These are phyloP conservation scores for Sphagnum magellanicum DNA, from an alignment of 228 moss, liverwort and hornwort genomes.

Conservation along the genomic window DNA sequence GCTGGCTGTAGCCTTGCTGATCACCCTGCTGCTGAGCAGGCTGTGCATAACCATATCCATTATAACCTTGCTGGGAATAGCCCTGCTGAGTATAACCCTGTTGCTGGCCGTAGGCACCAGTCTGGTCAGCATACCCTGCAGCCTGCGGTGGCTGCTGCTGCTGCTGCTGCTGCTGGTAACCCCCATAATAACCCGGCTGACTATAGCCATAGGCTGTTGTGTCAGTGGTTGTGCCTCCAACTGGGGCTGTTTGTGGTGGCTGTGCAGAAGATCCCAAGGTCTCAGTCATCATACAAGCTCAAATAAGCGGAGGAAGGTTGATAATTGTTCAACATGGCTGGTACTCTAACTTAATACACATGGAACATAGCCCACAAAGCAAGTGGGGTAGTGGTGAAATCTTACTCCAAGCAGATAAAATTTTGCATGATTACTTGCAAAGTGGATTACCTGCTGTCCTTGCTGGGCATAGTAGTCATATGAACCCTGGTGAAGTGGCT, in stretches of 20 bases:
- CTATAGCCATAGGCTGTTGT: conserved; percentile 77
- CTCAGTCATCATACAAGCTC: no score
- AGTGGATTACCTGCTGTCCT: conserved; percentile 54
- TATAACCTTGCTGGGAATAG: conserved; percentile 75
- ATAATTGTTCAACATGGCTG: no score
- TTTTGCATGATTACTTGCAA: no score
- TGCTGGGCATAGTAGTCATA: conserved; percentile 95
- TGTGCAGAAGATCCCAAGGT: neutral
- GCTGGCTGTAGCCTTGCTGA: conserved; percentile 79
- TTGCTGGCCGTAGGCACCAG: conserved; percentile 63
- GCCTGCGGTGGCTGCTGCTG: conserved; percentile 26
- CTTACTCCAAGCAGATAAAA: no score
- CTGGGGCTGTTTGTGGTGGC: conserved; percentile 66
- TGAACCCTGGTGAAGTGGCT: conserved; percentile 73
- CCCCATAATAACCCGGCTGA: conserved; percentile 83
- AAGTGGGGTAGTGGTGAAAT: no score
- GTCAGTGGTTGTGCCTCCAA: conserved; percentile 57
- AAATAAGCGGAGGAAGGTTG: no score
- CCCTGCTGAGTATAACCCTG: conserved; percentile 80
- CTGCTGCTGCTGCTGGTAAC: conserved; percentile 63
- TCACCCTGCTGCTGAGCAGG: conserved; percentile 37
- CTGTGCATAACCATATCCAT: conserved; percentile 75
- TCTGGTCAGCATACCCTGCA: conserved; percentile 69
- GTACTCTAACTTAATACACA: no score
- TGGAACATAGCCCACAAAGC: no score